phyloP scores from a whole-genome alignment of 257 asterid species.

The Solanum sitiens region DNA sequence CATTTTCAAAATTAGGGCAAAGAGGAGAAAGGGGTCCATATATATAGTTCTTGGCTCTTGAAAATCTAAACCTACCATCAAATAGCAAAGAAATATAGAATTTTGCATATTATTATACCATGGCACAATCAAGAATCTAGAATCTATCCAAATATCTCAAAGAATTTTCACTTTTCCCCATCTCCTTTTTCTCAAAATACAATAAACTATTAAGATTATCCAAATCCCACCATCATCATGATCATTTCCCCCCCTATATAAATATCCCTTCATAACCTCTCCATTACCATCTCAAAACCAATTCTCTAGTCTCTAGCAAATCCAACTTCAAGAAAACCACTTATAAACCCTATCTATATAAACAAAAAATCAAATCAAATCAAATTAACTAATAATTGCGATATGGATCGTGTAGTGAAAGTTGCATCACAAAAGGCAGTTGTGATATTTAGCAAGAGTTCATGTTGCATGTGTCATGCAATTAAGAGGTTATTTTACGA shows the following conservation, averaged over 20 bases:
- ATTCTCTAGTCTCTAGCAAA: background rate
- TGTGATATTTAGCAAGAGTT: constrained; percentile 72
- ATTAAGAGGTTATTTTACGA: constrained; percentile 63
- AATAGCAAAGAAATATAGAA: background rate
- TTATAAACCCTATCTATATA: background rate
- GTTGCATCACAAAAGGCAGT: constrained; percentile 57
- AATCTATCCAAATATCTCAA: constrained; percentile 31
- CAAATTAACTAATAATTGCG: too few species aligned
- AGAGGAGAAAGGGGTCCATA: background rate
- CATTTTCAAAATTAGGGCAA: background rate
- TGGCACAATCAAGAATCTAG: constrained; percentile 9
- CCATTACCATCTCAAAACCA: background rate
- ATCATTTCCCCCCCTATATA: background rate
- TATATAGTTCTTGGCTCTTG: background rate
- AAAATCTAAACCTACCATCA: background rate
- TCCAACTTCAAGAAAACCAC: background rate
- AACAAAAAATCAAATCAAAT: background rate
- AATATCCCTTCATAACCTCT: background rate
- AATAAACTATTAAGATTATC: background rate
- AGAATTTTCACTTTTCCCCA: constrained; percentile 20
- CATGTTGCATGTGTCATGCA: constrained; percentile 88
- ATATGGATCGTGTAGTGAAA: constrained; percentile 46
- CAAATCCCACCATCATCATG: background rate
- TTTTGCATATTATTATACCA: background rate
- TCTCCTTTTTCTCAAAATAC: background rate